Percentiles rank a stretch among this genome's conserved stretches.
phyloP scores from a whole-genome alignment of 225 moss, liverwort and hornwort genomes.

The Sphagnum contortum region DNA sequence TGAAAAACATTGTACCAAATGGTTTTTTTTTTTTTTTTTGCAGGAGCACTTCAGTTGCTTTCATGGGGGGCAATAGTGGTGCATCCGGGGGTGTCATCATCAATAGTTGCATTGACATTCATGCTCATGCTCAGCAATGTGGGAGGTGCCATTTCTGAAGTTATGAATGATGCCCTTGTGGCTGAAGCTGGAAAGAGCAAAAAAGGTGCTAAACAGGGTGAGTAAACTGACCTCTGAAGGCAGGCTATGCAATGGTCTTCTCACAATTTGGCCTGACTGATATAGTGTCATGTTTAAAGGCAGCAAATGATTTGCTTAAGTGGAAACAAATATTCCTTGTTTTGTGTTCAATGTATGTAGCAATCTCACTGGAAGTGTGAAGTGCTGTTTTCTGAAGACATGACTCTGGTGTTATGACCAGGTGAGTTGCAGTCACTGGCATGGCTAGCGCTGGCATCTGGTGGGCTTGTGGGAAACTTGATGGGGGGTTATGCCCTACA shows the following conservation, averaged over 20 bases:
- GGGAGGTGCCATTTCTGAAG: constrained; percentile 78
- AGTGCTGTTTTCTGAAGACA: neutral
- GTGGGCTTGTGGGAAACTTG: constrained; percentile 69
- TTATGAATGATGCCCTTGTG: constrained; percentile 83
- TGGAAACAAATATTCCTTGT: too few species aligned
- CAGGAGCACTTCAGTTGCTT: constrained; percentile 64
- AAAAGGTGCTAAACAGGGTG: constrained; percentile 53
- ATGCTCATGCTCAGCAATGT: constrained; percentile 66
- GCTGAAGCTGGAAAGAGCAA: constrained; percentile 70
- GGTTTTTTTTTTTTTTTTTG: neutral
- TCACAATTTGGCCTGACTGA: too few species aligned
- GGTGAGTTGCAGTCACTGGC: constrained; percentile 82
- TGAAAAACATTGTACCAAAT: too few species aligned
- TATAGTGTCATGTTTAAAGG: too few species aligned
- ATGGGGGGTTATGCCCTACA: constrained; percentile 69
- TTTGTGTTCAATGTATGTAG: too few species aligned
- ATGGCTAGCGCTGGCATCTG: constrained; percentile 60
- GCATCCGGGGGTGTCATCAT: constrained; percentile 55
- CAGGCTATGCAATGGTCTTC: too few species aligned
- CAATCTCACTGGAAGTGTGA: too few species aligned
- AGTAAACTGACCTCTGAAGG: constrained; percentile 2
- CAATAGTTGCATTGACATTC: constrained; percentile 46
- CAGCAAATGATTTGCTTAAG: too few species aligned
- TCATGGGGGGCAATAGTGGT: constrained; percentile 72
- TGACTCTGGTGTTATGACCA: constrained; percentile 5